Conservation (phyloP, 2,329 filamentous ascomycete genomes). For the Sarocladiaceae sp. region DNA sequence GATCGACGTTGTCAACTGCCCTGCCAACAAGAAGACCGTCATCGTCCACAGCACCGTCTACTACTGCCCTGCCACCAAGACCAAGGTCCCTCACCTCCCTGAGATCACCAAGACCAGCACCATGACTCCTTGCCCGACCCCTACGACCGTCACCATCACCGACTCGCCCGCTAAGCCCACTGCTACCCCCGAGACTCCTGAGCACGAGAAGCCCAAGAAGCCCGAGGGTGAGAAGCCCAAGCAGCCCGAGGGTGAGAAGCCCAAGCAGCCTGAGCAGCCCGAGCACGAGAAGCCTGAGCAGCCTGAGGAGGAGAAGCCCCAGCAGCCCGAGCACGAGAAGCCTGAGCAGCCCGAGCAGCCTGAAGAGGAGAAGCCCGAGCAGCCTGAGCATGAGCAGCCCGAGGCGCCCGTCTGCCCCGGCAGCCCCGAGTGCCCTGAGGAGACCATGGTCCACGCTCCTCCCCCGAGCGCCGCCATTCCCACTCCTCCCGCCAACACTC, state of each 20-base stretch:
- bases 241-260: neutral
- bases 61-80: slow-evolving; percentile 19
- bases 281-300: neutral
- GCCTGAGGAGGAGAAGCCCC: neutral
- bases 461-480: neutral
- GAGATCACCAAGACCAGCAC: slow-evolving; percentile 13
- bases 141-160: slow-evolving; percentile 14
- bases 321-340: neutral
- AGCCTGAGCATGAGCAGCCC: slow-evolving; percentile 1
- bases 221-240: neutral
- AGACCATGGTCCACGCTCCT: slow-evolving; percentile 6
- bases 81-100: neutral
- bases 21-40: slow-evolving; percentile 29
- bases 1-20: slow-evolving; percentile 32
- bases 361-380: neutral
- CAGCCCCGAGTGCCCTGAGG: slow-evolving; percentile 4
- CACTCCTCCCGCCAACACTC: slow-evolving; percentile 4
- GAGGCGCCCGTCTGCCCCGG: slow-evolving; percentile 7
- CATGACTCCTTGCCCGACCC: slow-evolving; percentile 17
- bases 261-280: slow-evolving; percentile 7
- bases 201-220: neutral
- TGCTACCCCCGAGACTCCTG: slow-evolving; percentile 4
- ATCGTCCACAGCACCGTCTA: slow-evolving; percentile 22
- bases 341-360: neutral
- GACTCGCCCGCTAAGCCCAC: slow-evolving; percentile 5